Base-by-base conservation (phyloP, 441 rosid genomes). In the Biscutella auriculata region DNA sequence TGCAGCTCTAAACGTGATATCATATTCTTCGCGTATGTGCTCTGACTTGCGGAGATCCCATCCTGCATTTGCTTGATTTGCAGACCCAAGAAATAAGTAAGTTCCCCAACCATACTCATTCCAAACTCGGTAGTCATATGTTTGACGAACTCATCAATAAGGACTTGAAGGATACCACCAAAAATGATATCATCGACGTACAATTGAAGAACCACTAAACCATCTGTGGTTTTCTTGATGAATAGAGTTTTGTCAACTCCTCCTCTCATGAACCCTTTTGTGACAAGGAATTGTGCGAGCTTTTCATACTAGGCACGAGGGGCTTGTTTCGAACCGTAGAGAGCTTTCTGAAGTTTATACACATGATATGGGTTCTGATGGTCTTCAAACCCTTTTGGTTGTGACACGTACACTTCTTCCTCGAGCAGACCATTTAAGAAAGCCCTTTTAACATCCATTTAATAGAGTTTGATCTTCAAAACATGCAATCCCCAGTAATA, bases 1-100 rank as follows among this genome's bases (percentile, higher is more conserved):
- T 9, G 5, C 5, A 39, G 3, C 0, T 9, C 43, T 3, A 39
- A 39, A 0, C 6, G 5, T 0, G 4, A 1, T 0, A 15, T 2
- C 1, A 39, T n/a, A 0, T 0, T 15, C 3, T 15, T 5, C 0
- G 11, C 44, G 8, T 15, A 39, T 0, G 44, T 39, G 0, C 23
- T 8, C 0, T 39, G 44, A 0, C 11, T 14, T 0, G 15, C 8
- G 0, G 5, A 8, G 0, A 39, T 39, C 0, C 21, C 21, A 3
- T 15, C 19, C 0, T 15, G 2, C 0, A 19, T 0, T 8, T 39
- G 44, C 0, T 1, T 1, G 0, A 39, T 1, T 1, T 39, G 44
- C 5, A 39, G 1, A 0, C 44, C 23, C 0, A 39, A 3, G 2
- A 39, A 39, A 0, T 39, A 39, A 3, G 1, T 15, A 0, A 39